Evolutionary conservation across 78 protist genomes (phyloP).

Genomic region (Speleostelium caveatum): DNA sequence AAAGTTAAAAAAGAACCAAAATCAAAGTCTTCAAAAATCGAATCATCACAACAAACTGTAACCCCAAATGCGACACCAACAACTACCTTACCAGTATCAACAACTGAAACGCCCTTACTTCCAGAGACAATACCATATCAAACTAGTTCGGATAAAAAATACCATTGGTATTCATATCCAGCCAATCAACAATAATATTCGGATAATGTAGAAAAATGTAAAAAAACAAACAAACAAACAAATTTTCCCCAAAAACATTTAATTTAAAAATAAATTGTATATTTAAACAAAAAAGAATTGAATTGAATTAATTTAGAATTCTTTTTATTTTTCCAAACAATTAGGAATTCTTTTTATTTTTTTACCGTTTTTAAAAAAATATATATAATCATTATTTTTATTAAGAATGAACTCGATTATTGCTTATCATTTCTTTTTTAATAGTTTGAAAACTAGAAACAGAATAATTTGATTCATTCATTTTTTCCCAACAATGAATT

Average conservation of each 20-base stretch:
- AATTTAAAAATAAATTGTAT: not conserved
- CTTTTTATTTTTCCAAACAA: conserved; percentile 4
- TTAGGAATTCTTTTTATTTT: not conserved
- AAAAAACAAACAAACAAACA: too few species aligned
- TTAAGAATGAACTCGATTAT: not conserved
- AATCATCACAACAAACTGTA: not conserved
- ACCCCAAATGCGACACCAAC: not conserved
- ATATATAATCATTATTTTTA: not conserved
- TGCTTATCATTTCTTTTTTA: not conserved
- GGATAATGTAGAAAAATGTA: too few species aligned
- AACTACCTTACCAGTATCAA: not conserved
- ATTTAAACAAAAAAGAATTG: not conserved
- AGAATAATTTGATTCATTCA: conserved; percentile 55
- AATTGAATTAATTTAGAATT: too few species aligned
- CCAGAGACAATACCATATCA: conserved; percentile 35
- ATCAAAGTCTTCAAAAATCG: not conserved
- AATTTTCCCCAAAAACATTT: too few species aligned
- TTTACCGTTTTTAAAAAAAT: not conserved
- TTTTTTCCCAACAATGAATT: conserved; percentile 59
- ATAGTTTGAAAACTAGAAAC: conserved; percentile 11
- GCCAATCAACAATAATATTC: too few species aligned
- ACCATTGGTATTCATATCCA: conserved; percentile 48
- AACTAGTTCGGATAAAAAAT: conserved; percentile 8
- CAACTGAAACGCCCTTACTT: not conserved
- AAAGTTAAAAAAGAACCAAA: conserved; percentile 7